Base-by-base conservation (phyloP, 1,139 yeast genomes). In the Yamadazyma atmosphaerica region DNA sequence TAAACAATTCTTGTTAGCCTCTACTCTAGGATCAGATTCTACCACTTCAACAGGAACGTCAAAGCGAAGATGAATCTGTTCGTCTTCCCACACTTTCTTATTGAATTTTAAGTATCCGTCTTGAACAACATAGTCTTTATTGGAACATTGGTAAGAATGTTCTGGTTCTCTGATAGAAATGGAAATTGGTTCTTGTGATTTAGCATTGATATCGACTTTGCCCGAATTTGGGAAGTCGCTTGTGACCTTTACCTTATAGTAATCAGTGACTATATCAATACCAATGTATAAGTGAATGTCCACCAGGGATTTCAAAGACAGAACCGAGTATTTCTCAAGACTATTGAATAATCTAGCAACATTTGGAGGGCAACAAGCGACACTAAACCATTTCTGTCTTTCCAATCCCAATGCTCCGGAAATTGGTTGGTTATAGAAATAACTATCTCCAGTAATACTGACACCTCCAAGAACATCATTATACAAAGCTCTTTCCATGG, bases 331-430 rank as follows among this genome's bases (percentile, higher is more conserved):
- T 27, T 45, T 42, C 30, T 51, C 54, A 30, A 51, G 39, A 39
- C 49, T 47, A 31, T 38, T 45, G 42, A 51, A 50, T 12, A 51
- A 30, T 22, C 50, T 42, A 37, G 50, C 38, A 12, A 54, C 52
- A 32, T 54, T 54, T 10, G 59, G 59, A 8, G 59, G 59, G 41
- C 59, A 61, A 42, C 59, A 54, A n/a, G 52, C 42, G 38, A 46
- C 40, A 8, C 32, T 40, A 33, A 54, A 54, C 59, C 58, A 55
- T 13, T 35, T 35, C 36, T 49, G 51, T 37, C 58, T 44, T 29
- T 42, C 38, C 12, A 37, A 39, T 3, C 46, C 52, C 10, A 33
- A 14, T 11, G 34, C 14, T 3, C 54, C 54, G 30, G 40, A 18
- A 8, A 51, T 24, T 15, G 52, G 55, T 24, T 51, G 54, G 29